These are phyloP conservation scores for Boletus barrowsii DNA, from an alignment of 768 basidiomycete genomes.

Conservation along the genomic window DNA sequence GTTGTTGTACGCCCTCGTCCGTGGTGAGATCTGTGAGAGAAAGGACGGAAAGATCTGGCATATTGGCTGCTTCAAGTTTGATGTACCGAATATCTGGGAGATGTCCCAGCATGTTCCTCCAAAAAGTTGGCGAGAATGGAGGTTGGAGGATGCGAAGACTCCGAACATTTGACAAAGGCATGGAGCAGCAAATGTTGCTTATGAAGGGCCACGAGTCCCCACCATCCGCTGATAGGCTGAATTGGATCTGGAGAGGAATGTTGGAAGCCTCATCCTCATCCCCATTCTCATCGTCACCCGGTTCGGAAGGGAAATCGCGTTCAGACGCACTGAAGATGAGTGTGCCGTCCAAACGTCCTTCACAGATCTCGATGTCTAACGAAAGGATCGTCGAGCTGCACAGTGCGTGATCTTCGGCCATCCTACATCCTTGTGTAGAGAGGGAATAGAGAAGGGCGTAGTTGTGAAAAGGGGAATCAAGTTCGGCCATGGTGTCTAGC, in stretches of 20 bases:
- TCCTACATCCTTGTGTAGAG: neutral
- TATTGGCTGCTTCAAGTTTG: neutral
- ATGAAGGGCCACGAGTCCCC: neutral
- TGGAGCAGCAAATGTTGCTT: neutral
- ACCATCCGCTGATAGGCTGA: neutral
- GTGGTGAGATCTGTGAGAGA: too few species aligned
- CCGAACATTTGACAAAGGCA: neutral
- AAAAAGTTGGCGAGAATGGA: neutral
- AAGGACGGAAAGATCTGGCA: neutral
- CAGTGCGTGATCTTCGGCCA: too few species aligned
- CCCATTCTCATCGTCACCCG: too few species aligned
- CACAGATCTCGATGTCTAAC: neutral
- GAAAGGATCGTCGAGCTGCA: neutral
- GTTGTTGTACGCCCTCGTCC: too few species aligned
- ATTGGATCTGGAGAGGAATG: neutral
- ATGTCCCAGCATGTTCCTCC: neutral
- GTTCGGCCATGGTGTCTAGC: too few species aligned
- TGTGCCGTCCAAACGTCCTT: fast-evolving
- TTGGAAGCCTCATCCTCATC: too few species aligned
- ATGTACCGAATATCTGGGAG: constrained; percentile 2
- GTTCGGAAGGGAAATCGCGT: too few species aligned
- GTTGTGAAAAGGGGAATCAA: too few species aligned
- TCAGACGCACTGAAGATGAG: neutral
- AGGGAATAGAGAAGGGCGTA: neutral
- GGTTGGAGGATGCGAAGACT: neutral